These are phyloP conservation scores for Nakazawaea ambrosiae DNA, from an alignment of 805 yeast genomes.

Conservation along the genomic window DNA sequence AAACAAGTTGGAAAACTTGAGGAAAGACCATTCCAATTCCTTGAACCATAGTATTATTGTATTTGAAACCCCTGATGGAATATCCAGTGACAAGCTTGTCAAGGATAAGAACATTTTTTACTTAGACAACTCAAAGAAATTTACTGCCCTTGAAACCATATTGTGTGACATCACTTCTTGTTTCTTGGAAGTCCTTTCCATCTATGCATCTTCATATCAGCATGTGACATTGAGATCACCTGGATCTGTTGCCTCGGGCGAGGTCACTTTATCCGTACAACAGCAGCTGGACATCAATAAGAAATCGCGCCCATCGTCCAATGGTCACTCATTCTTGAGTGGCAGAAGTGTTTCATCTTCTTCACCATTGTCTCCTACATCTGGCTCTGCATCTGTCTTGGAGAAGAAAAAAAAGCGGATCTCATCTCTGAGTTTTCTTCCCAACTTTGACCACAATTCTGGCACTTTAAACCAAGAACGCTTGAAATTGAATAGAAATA, in stretches of 20 bases:
- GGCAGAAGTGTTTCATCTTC: slow-evolving; percentile 7
- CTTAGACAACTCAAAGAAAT: slow-evolving; percentile 10
- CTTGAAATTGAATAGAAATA: slow-evolving; percentile 34
- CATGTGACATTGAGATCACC: slow-evolving; percentile 84
- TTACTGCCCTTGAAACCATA: slow-evolving; percentile 50
- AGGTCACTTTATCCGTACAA: slow-evolving; percentile 21
- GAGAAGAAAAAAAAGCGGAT: slow-evolving; percentile 21
- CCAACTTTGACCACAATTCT: slow-evolving; percentile 18
- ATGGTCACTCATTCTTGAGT: slow-evolving; percentile 1
- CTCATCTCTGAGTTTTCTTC: slow-evolving; percentile 17
- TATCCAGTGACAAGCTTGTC: background rate
- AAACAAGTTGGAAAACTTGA: slow-evolving; percentile 31
- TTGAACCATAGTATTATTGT: slow-evolving; percentile 48
- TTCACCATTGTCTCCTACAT: background rate
- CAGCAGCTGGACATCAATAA: background rate
- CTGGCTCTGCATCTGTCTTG: too few species aligned
- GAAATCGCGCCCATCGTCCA: background rate
- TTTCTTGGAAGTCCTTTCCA: slow-evolving; percentile 57
- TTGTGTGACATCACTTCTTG: slow-evolving; percentile 66
- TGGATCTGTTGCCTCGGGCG: slow-evolving; percentile 49
- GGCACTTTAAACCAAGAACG: slow-evolving; percentile 24
- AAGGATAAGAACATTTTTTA: slow-evolving; percentile 13
- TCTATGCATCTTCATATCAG: slow-evolving; percentile 64
- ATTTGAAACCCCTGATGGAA: slow-evolving; percentile 37
- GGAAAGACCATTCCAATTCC: slow-evolving; percentile 40